A percentile compares a stretch with the other conserved stretches of the same genome.
These are phyloP conservation scores for Ulmus americana DNA, from an alignment of 331 rosid genomes.

Conservation along the genomic window DNA sequence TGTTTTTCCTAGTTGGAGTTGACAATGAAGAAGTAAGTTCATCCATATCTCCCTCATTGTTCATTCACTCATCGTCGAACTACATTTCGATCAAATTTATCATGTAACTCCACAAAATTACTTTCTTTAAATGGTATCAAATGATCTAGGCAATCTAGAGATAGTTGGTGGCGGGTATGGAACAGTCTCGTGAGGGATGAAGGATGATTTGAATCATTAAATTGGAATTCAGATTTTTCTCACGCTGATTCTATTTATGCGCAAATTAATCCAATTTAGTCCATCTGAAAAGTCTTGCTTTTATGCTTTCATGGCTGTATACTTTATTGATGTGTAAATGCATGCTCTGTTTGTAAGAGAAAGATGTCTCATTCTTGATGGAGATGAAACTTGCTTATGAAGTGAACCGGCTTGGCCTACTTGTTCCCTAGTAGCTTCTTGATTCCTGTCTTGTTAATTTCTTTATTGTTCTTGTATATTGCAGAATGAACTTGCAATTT, in stretches of 20 bases:
- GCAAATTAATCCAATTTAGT: not conserved
- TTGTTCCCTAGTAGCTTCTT: not conserved
- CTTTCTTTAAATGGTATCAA: too few species aligned
- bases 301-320: not conserved
- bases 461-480: conserved; percentile 20
- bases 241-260: not conserved
- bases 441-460: not conserved
- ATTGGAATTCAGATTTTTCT: not conserved
- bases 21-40: conserved; percentile 73
- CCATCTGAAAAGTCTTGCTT: conserved; percentile 2
- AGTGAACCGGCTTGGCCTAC: not conserved
- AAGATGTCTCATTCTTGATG: not conserved
- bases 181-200: not conserved
- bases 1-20: conserved; percentile 95
- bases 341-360: not conserved
- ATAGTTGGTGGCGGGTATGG: not conserved
- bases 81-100: too few species aligned
- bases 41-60: conserved; percentile 8
- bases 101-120: too few species aligned
- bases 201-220: conserved; percentile 5
- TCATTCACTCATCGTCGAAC: too few species aligned
- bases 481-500: conserved; percentile 90
- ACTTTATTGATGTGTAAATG: not conserved
- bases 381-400: not conserved
- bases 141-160: not conserved